Percentiles rank a stretch among this genome's conserved stretches.
Evolutionary conservation across 2,329 filamentous ascomycete genomes (phyloP).

Genomic region (Aspergillus pseudotamarii): DNA sequence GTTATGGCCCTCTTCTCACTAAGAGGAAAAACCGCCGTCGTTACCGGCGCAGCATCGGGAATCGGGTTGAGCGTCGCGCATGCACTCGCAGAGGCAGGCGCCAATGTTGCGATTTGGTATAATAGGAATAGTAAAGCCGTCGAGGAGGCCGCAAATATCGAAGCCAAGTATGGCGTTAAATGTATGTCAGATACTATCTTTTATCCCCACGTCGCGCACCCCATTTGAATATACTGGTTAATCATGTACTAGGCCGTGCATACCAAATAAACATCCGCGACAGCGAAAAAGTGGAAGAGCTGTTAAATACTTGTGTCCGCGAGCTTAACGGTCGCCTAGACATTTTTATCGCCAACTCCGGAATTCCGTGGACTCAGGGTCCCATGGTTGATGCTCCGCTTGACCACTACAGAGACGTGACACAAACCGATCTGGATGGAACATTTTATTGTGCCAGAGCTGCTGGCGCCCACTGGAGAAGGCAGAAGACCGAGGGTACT

Average conservation of each 20-base stretch:
- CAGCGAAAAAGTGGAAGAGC: neutral
- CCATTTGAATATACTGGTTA: too few species aligned
- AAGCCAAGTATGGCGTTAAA: neutral
- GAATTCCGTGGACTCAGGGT: neutral
- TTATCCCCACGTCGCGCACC: neutral
- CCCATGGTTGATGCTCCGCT: neutral
- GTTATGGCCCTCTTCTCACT: neutral
- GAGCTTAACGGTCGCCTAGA: neutral
- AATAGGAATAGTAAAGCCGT: neutral
- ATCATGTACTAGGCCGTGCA: neutral
- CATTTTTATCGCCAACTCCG: neutral
- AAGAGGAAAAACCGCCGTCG: neutral
- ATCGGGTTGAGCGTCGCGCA: neutral
- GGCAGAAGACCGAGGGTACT: neutral
- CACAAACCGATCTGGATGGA: constrained; percentile 39
- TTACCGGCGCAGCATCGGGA: neutral
- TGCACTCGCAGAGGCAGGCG: neutral
- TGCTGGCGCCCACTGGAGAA: constrained; percentile 49
- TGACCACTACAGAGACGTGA: neutral
- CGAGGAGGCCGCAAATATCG: neutral
- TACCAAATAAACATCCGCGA: neutral
- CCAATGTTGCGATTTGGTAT: neutral
- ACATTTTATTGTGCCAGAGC: constrained; percentile 73
- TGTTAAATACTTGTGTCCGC: neutral
- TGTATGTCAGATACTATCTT: neutral